These are phyloP conservation scores for Boletus vermiculosoides DNA, from an alignment of 768 basidiomycete genomes.

Conservation along the genomic window DNA sequence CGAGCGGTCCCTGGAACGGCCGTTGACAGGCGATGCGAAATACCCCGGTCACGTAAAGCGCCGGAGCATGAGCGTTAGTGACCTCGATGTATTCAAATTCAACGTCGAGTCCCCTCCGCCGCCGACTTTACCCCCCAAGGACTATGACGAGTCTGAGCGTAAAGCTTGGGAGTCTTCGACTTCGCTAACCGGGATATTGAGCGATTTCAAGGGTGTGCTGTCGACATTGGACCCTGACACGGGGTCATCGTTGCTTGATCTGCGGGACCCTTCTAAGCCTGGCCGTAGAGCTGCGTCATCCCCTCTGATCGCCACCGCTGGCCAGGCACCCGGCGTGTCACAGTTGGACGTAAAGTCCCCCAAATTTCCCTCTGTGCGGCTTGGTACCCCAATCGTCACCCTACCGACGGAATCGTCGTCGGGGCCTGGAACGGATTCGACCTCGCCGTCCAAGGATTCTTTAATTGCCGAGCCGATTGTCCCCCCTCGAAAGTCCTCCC, in stretches of 20 bases:
- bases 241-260: slow-evolving; percentile 51
- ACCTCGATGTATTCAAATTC: slow-evolving; percentile 54
- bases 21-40: slow-evolving; percentile 27
- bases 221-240: slow-evolving; percentile 61
- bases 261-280: slow-evolving; percentile 64
- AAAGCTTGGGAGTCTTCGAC: slow-evolving; percentile 42
- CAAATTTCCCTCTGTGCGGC: slow-evolving; percentile 13
- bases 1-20: slow-evolving; percentile 28
- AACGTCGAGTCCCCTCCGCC: slow-evolving; percentile 37
- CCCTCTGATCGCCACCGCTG: slow-evolving; percentile 38
- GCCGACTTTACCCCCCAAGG: slow-evolving; percentile 38
- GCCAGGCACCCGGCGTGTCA: slow-evolving; percentile 25
- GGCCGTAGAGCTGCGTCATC: slow-evolving; percentile 40
- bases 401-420: slow-evolving; percentile 23
- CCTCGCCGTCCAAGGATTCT: slow-evolving; percentile 50
- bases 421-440: slow-evolving; percentile 22
- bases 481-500: slow-evolving; percentile 33
- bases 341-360: slow-evolving; percentile 23
- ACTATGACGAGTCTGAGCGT: slow-evolving; percentile 22
- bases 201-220: slow-evolving; percentile 72
- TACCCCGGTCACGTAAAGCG: slow-evolving; percentile 44
- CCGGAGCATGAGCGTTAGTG: slow-evolving; percentile 72
- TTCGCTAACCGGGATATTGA: slow-evolving; percentile 60
- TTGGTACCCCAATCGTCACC: slow-evolving; percentile 25
- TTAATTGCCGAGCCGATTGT: slow-evolving; percentile 38